Percentiles rank a stretch among this genome's conserved stretches.
These are phyloP conservation scores for Linum usitatissimum DNA, from an alignment of 345 rosid species.

Conservation along the genomic window DNA sequence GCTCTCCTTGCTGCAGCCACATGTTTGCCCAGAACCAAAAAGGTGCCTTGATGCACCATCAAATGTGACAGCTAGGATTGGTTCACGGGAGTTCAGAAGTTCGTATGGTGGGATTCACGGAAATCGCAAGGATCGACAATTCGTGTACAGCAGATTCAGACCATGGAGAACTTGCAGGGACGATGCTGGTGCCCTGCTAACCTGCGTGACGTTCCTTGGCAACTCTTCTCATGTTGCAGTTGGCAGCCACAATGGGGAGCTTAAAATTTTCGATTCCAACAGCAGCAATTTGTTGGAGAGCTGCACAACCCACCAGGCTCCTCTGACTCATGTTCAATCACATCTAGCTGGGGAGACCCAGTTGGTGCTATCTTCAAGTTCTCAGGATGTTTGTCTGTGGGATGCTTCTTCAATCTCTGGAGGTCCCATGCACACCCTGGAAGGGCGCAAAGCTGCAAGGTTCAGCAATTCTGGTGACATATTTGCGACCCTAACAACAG, in stretches of 20 bases:
- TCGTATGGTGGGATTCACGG: slow-evolving; percentile 83
- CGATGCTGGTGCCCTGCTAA: slow-evolving; percentile 61
- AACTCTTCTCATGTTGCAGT: slow-evolving; percentile 76
- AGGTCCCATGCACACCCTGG: slow-evolving; percentile 69
- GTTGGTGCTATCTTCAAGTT: slow-evolving; percentile 77
- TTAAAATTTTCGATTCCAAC: slow-evolving; percentile 64
- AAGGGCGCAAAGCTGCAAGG: slow-evolving; percentile 79
- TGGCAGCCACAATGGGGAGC: slow-evolving; percentile 81
- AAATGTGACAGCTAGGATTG: slow-evolving; percentile 79
- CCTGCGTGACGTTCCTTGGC: slow-evolving; percentile 72
- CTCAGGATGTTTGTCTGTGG: slow-evolving; percentile 80
- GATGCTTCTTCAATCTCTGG: slow-evolving; percentile 56
- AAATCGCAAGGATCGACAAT: slow-evolving; percentile 89
- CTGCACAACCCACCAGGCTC: slow-evolving; percentile 64
- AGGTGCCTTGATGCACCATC: slow-evolving; percentile 81
- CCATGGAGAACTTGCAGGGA: slow-evolving; percentile 94
- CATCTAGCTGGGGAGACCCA: slow-evolving; percentile 47
- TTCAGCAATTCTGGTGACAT: slow-evolving; percentile 70
- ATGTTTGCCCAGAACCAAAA: slow-evolving; percentile 94
- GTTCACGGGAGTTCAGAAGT: slow-evolving; percentile 69
- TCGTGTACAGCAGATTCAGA: slow-evolving; percentile 88
- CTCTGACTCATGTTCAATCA: slow-evolving; percentile 66
- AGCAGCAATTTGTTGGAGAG: slow-evolving; percentile 61
- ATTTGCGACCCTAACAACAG: slow-evolving; percentile 63
- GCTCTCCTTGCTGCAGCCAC: slow-evolving; percentile 83